Evolutionary conservation across 2,329 filamentous ascomycete genomes (phyloP).

Genomic region (Lachnellula hyalina): DNA sequence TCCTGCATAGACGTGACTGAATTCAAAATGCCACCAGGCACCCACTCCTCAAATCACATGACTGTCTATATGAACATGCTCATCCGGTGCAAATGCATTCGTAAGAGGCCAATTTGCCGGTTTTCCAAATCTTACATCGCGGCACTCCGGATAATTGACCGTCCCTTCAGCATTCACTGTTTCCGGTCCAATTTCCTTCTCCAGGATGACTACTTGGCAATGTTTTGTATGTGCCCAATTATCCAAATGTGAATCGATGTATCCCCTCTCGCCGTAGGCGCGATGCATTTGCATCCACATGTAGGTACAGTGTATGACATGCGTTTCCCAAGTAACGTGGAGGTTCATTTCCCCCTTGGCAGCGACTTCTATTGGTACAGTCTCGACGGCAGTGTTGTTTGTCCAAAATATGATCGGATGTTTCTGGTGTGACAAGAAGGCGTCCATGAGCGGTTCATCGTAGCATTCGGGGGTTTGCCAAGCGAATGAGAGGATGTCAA

Average conservation of each 20-base stretch:
- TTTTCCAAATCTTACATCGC: neutral
- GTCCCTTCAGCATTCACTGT: neutral
- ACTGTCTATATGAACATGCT: too few species aligned
- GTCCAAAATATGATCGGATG: neutral
- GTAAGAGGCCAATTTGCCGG: neutral
- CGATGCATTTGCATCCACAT: slow-evolving; percentile 4
- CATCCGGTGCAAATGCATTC: too few species aligned
- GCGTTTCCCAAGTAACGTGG: neutral
- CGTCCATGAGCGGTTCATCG: neutral
- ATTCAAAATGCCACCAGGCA: too few species aligned
- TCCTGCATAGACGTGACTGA: too few species aligned
- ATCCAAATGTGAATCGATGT: neutral
- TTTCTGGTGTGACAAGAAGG: neutral
- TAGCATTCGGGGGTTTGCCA: slow-evolving; percentile 4
- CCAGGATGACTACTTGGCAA: neutral
- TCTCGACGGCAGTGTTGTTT: neutral
- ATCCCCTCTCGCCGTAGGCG: neutral
- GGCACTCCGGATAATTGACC: neutral
- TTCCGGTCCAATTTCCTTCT: neutral
- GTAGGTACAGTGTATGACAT: slow-evolving; percentile 2
- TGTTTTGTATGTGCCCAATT: neutral
- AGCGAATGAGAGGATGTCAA: slow-evolving; percentile 2
- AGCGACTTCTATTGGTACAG: neutral
- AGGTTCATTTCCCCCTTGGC: neutral
- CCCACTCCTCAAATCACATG: too few species aligned